Conservation (phyloP, 805 yeast species). For the Saccharomycopsis capsularis region DNA sequence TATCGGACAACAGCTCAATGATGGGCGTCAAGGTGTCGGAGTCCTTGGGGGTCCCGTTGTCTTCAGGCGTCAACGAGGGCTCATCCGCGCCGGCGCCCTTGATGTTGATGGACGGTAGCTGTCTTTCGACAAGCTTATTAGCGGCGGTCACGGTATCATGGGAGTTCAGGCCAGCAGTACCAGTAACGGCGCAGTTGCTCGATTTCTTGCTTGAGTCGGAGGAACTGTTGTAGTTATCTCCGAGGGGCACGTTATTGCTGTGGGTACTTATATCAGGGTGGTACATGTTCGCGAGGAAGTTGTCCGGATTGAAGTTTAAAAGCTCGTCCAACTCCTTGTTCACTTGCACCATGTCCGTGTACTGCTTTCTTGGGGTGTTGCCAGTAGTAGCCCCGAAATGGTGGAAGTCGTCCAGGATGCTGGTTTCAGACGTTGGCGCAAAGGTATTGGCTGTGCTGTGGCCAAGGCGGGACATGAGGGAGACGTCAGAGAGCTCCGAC, state of each 20-base stretch:
- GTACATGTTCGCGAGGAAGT: constrained; percentile 9
- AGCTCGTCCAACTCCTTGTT: constrained; percentile 14
- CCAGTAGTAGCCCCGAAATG: not conserved
- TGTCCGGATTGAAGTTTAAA: constrained; percentile 11
- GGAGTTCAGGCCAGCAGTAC: not conserved
- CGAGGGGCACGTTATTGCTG: not conserved
- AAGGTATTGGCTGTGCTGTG: not conserved
- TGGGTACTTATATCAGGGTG: too few species aligned
- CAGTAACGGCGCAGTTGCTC: not conserved
- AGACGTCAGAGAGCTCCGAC: constrained; percentile 9
- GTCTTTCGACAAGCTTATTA: not conserved
- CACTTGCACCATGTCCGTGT: not conserved
- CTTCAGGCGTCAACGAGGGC: constrained; percentile 8
- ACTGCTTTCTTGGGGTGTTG: not conserved
- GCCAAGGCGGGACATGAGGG: not conserved
- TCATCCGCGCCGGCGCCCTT: not conserved
- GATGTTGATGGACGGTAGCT: not conserved
- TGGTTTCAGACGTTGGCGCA: constrained; percentile 5
- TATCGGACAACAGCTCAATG: constrained; percentile 9
- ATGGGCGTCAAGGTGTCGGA: constrained; percentile 20
- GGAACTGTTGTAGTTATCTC: not conserved
- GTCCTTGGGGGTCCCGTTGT: constrained; percentile 19
- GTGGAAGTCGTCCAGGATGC: not conserved
- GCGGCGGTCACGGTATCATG: not conserved
- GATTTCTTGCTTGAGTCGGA: not conserved